These are phyloP conservation scores for Silene latifolia DNA, from an alignment of 148 eudicot genomes.

Conservation along the genomic window DNA sequence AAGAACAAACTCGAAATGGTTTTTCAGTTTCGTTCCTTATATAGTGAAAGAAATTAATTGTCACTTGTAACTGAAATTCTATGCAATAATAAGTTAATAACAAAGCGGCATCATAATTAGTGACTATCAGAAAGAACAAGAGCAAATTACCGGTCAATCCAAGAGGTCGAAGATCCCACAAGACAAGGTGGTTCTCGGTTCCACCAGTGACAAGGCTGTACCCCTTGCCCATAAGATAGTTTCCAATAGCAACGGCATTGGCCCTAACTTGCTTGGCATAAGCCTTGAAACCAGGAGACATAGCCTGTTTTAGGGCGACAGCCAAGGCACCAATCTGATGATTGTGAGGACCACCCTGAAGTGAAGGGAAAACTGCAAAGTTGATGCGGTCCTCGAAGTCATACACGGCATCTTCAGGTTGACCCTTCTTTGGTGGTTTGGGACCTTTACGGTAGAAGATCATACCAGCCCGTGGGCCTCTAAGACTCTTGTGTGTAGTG, in stretches of 20 bases:
- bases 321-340: constrained; percentile 98
- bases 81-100: too few relatives aligned
- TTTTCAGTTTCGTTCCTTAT: too few relatives aligned
- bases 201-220: constrained; percentile 91
- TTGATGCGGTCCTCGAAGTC: constrained; percentile 93
- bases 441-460: constrained; percentile 97
- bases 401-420: constrained; percentile 83
- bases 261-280: constrained; percentile 96
- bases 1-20: too few relatives aligned
- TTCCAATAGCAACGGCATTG: constrained; percentile 92
- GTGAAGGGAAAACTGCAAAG: constrained; percentile 94
- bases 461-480: constrained; percentile 98
- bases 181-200: constrained; percentile 97
- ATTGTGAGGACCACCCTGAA: constrained; percentile 98
- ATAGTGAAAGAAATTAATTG: too few relatives aligned
- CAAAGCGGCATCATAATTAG: too few relatives aligned
- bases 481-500: constrained; percentile 91
- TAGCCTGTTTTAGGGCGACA: constrained; percentile 89
- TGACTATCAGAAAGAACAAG: not conserved
- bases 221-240: constrained; percentile 81
- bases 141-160: constrained; percentile 76
- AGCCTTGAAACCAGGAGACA: constrained; percentile 86
- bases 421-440: constrained; percentile 94
- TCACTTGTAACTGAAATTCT: too few relatives aligned
- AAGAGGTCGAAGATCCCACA: constrained; percentile 98